Evolutionary conservation across 1,284 basidiomycete genomes (phyloP), one percentile per base, ranked within the genome.

Genomic region (Boletus sp.): DNA sequence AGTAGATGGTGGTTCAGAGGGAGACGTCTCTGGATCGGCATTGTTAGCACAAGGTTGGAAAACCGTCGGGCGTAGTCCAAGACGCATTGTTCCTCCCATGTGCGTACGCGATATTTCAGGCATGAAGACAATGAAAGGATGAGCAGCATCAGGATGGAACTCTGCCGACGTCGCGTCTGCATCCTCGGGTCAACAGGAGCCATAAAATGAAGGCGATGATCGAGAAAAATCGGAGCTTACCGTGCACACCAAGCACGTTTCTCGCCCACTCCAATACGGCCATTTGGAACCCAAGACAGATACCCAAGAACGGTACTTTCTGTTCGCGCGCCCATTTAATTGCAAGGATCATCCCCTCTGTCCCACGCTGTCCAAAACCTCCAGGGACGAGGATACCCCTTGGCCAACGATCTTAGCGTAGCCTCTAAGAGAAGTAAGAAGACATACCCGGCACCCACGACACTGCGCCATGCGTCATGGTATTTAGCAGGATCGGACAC

Each of bases 21-120:
- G 42, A n/a, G 63, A 48, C 8, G 13, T 16, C 29, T 51, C 50
- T 17, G 46, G 13, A 42, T 56, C 52, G 35, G 41, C 34, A 29
- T 46, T 44, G 13, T 58, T 58, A 46, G 59, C 43, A 40, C 39
- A 58, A 12, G 76, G 67, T 53, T 86, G 79, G 66, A 99, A 98
- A 44, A 97, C 78, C 3, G 95, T 98, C 5, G 96, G 94, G 17
- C 95, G 84, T 43, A 99, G 76, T 19, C 95, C 95, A 13, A 98
- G 80, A 17, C 95, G 86, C 95, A 99, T 99, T 19, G 95, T 99
- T 23, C 95, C 95, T 47, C 95, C 95, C 79, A 99, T 91, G 58
- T 99, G 94, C 7, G 94, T 98, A 66, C 90, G 91, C 38, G 93
- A 96, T 59, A 99, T 91, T 69, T 99, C 95, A 25, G 95, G 95